Base-by-base conservation (phyloP, 2,329 filamentous ascomycete species). In the Venturia carpophila region DNA sequence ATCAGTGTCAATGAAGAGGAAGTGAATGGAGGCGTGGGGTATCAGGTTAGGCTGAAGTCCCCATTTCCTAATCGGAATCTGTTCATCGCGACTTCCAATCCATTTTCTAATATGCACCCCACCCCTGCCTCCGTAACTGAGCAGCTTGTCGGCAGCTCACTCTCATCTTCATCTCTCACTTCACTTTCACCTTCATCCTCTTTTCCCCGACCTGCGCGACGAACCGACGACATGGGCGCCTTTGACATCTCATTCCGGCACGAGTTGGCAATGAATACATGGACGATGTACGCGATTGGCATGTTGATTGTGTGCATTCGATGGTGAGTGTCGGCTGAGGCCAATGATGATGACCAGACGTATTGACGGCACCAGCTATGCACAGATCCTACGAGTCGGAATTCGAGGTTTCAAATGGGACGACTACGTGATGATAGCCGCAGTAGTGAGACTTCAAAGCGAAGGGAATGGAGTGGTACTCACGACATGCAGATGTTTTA, bases 401-500 rank as follows among this genome's bases (percentile, higher is more conserved):
- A 27, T 67, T 17, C 37, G 58, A 42, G 58, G 66, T n/a, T 63
- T 68, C 37, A 63, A 52, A 15, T 3, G 43, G 10, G 68, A 69
- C 60, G 68, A 69, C 56, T 69, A 69, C 60, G 37, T 67, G 17
- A 67, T 64, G 65, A 19, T 67, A n/a, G 49, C 66, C 5, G 65
- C 64, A 1, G 52, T 24, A 30, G 67, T 67, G 11, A 49, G 67
- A 9, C 24, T 5, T 49, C n/a, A 37, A 21, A 9, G 13, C 37
- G 1, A 24, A 27, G 21, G 5, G 6, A 17, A 45, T 27, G 15
- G 27, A 5, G 19, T 43, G 10, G 42, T 45, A 10, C 39, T 42
- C 30, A 45, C 24, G 19, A 71, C 13, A 69, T 69, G 21, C 43
- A 73, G 69, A 63, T 70, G 13, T 73, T 74, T 49, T 80, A 79